phyloP scores from a whole-genome alignment of 129 eudicot genomes.

The Arctium minus region DNA sequence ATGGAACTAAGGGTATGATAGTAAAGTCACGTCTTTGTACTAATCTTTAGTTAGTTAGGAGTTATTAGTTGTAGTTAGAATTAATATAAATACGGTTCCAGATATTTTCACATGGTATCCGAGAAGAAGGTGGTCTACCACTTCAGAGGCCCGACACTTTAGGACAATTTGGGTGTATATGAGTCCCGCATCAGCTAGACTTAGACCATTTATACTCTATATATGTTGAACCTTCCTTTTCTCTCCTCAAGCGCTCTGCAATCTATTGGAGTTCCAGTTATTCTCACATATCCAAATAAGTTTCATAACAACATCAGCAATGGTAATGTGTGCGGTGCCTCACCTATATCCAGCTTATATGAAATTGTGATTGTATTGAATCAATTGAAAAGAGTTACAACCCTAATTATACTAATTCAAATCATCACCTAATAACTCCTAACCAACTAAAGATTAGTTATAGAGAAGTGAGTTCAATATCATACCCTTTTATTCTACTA shows the following conservation, averaged over 20 bases:
- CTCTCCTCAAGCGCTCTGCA: not conserved
- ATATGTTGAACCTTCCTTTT: not conserved
- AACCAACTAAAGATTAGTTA: no score
- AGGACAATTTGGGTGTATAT: not conserved
- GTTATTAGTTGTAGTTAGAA: not conserved
- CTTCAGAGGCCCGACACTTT: not conserved
- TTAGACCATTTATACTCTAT: not conserved
- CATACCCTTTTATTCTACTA: not conserved
- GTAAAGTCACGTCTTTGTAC: not conserved
- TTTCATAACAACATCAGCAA: not conserved
- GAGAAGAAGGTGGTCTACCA: not conserved
- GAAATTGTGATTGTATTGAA: not conserved
- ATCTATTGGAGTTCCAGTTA: not conserved
- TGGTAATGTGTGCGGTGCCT: not conserved
- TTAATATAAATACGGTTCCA: not conserved
- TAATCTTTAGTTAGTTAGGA: not conserved
- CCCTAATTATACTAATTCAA: not conserved
- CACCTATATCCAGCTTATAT: not conserved
- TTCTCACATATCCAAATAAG: not conserved
- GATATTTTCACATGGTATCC: not conserved
- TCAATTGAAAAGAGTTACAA: not conserved
- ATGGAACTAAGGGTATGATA: not conserved
- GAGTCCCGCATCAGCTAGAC: not conserved
- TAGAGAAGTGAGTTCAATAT: no score
- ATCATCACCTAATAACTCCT: not conserved